Evolutionary conservation across 768 basidiomycete species (phyloP).

Genomic region (Leccinum obscurum): DNA sequence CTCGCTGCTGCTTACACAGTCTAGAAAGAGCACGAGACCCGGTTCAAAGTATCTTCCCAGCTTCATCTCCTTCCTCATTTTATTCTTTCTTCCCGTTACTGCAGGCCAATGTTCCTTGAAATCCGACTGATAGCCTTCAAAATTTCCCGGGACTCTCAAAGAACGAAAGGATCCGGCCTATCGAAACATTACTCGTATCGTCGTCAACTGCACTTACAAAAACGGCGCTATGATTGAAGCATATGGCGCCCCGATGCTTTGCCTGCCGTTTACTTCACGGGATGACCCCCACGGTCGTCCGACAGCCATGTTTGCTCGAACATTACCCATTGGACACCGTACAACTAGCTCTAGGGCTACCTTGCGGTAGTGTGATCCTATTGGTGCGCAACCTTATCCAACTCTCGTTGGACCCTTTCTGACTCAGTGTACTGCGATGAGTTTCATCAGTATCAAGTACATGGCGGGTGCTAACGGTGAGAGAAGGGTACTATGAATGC

Average conservation of each 20-base stretch:
- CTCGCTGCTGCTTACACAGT: background rate
- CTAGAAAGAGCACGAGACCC: background rate
- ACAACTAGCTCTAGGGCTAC: too few relatives aligned
- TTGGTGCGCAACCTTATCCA: too few relatives aligned
- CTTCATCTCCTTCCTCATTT: background rate
- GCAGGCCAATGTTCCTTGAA: constrained; percentile 54
- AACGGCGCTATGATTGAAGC: constrained; percentile 70
- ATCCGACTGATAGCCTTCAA: constrained; percentile 23
- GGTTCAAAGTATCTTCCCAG: background rate
- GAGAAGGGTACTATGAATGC: background rate
- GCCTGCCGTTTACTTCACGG: background rate
- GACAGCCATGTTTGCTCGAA: too few relatives aligned
- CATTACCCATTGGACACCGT: too few relatives aligned
- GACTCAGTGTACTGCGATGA: too few relatives aligned
- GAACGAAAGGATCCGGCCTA: too few relatives aligned
- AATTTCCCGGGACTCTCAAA: too few relatives aligned
- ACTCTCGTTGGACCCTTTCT: too few relatives aligned
- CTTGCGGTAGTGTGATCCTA: too few relatives aligned
- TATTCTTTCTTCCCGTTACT: background rate
- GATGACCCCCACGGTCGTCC: constrained; percentile 40
- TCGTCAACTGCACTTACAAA: constrained; percentile 48
- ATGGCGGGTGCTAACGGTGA: too few relatives aligned
- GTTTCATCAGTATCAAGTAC: too few relatives aligned
- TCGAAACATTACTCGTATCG: constrained; percentile 53
- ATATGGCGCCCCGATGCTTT: constrained; percentile 60